A percentile compares a stretch with the other conserved stretches of the same genome.
These are phyloP conservation scores for Lachancea meyersii DNA, from an alignment of 805 yeast genomes.

Conservation along the genomic window DNA sequence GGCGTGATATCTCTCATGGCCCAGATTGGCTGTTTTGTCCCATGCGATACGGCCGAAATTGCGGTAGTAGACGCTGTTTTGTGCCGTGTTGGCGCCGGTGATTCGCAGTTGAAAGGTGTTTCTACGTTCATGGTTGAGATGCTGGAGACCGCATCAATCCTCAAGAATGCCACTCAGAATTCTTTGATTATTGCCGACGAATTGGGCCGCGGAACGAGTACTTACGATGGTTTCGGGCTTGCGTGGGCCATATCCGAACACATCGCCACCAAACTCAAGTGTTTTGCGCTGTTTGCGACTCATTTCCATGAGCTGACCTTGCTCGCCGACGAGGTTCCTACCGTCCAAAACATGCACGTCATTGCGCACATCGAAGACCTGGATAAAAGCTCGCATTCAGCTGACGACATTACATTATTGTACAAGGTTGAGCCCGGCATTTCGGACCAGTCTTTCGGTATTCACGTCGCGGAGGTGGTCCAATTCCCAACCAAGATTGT, in stretches of 20 bases:
- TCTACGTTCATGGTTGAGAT: slow-evolving; percentile 98
- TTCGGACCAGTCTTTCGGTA: slow-evolving; percentile 93
- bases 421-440: slow-evolving; percentile 97
- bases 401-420: slow-evolving; percentile 73
- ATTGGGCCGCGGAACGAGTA: slow-evolving; percentile 71
- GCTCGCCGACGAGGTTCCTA: slow-evolving; percentile 52
- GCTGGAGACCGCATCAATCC: slow-evolving; percentile 91
- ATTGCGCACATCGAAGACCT: slow-evolving; percentile 75
- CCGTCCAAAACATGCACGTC: slow-evolving; percentile 81
- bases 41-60: slow-evolving; percentile 70
- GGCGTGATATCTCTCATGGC: slow-evolving; percentile 85
- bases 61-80: slow-evolving; percentile 85
- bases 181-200: slow-evolving; percentile 92
- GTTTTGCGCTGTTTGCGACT: slow-evolving; percentile 90
- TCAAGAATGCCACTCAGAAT: slow-evolving; percentile 76
- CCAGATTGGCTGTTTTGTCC: slow-evolving; percentile 86
- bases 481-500: slow-evolving; percentile 87
- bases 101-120: slow-evolving; percentile 92
- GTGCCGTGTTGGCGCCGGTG: slow-evolving; percentile 98
- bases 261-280: slow-evolving; percentile 59
- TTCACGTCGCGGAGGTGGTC: slow-evolving; percentile 94
- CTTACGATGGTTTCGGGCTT: slow-evolving; percentile 95
- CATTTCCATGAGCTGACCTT: slow-evolving; percentile 95
- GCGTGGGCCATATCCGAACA: slow-evolving; percentile 96
- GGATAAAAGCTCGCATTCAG: slow-evolving; percentile 24